Base-by-base conservation (phyloP, 768 basidiomycete species). In the Chalciporus sphaerocephalus region DNA sequence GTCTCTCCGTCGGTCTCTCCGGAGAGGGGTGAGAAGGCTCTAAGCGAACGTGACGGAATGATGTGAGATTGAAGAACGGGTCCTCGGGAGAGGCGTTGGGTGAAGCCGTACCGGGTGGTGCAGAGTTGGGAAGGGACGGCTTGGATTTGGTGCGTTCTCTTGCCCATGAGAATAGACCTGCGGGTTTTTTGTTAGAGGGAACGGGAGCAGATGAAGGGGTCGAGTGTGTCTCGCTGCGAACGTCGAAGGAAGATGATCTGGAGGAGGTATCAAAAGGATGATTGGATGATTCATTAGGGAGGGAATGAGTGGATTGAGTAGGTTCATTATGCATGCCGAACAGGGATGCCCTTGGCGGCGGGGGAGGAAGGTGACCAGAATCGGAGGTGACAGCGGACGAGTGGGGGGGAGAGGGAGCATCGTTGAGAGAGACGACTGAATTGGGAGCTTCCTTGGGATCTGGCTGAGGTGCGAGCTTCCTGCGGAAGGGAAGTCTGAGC, bases 1-100 rank as follows among this genome's bases (percentile, higher is more conserved):
- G 23, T 20, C 44, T 55, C 44, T 57, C 59, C 23, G 60, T 48
- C 6, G 55, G 23, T 20, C 44, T 55, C 44, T 57, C 59, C 23
- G 49, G 41, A 13, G 46, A 40, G 30, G 36, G 27, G 9, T 62
- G 48, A 25, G 75, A 69, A 16, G 74, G 71, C 22, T 72, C 69
- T 18, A 77, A 65, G 25, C 75, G 69, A 44, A 90, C 67, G 56
- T 88, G 87, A 23, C 85, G 74, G 66, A 89, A 88, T 2, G 87
- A 74, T 53, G 76, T 82, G 52, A 89, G 76, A 65, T 83, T 86
- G 67, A 89, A 88, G 0, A 84, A 85, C 0, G 59, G 17, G 11
- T 57, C 42, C 4, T 61, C 60, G 38, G 41, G 39, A 22, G 61
- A 34, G n/a, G 53, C 42, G 44, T 44, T 55, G 36, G 57, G 39